Base-by-base conservation (phyloP, 1,139 yeast species). In the Yamadazyma songkhlaensis region DNA sequence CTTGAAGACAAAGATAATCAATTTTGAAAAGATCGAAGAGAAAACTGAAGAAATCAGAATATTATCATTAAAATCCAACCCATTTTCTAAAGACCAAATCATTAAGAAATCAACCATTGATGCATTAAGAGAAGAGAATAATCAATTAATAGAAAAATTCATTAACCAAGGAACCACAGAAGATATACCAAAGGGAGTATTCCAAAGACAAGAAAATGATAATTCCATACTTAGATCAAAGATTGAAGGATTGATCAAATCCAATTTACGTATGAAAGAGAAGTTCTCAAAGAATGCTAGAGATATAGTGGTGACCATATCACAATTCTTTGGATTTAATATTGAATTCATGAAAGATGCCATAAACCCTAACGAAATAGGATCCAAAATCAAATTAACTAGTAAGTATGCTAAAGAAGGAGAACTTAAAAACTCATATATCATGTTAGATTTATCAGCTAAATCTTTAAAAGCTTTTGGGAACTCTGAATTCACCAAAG, bases 261-360 rank as follows among this genome's bases (percentile, higher is more conserved):
- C 80, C 38, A 72, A 73, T 31, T 67, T 60, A 23, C 64, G 96
- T 31, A 67, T 88, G 39, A 77, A 73, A 48, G 80, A 81, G 45
- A 74, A 78, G 10, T 88, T 80, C 53, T 62, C 79, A n/a, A 74
- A 76, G 41, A 84, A 85, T 55, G 81, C 94, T n/a, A 63, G 73
- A 28, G 94, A 86, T 52, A 81, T 86, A 37, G 65, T 88, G 25
- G 79, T 81, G 25, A 77, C 84, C 1, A 81, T 88, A 0, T 79
- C 82, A 35, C 72, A 81, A 9, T 69, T 84, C 29, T 69, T 88
- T 40, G 96, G 96, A 0, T 88, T 79, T 59, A 74, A 77, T 25
- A 65, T 89, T 21, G 95, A 86, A 53, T 83, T 87, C 43, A 60
- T 81, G 36, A 81, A 81, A 6, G 67, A 71, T 39, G 76, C 84